phyloP scores from a whole-genome alignment of 768 basidiomycete genomes.

The Russula ochroleuca region DNA sequence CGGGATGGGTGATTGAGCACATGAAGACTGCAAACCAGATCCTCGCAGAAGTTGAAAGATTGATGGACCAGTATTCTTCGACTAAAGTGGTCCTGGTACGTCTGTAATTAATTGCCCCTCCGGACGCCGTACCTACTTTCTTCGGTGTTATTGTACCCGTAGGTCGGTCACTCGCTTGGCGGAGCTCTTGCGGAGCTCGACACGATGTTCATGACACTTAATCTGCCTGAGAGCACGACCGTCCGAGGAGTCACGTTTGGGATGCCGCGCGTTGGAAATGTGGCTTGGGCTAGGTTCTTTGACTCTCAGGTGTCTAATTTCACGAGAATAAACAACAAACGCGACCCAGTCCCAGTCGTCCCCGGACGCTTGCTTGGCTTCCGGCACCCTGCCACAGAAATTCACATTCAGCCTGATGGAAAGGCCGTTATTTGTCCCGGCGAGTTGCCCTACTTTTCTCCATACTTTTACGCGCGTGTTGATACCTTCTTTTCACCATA shows the following conservation, averaged over 20 bases:
- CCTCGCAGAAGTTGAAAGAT: conserved; percentile 22
- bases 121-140: not conserved
- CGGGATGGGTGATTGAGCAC: conserved; percentile 22
- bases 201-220: conserved; percentile 24
- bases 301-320: conserved; percentile 22
- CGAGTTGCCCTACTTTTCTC: not conserved
- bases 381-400: conserved; percentile 19
- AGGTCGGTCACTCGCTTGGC: conserved; percentile 25
- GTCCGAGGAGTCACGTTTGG: conserved; percentile 28
- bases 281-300: conserved; percentile 18
- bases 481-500: not conserved
- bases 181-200: conserved; percentile 27
- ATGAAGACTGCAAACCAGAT: conserved; percentile 20
- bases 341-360: conserved; percentile 22
- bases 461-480: not conserved
- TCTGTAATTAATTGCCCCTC: not conserved
- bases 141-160: not conserved
- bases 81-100: conserved; percentile 21
- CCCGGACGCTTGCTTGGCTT: conserved; percentile 24
- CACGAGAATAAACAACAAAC: conserved; percentile 25
- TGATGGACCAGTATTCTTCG: conserved; percentile 15
- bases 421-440: conserved; percentile 15
- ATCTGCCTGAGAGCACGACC: conserved; percentile 20
- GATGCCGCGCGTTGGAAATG: conserved; percentile 24
- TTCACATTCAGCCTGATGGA: conserved; percentile 20